A percentile compares a stretch with the other conserved stretches of the same genome.
Evolutionary conservation across 257 asterid species (phyloP).

Genomic region (Forsythia suspensa): DNA sequence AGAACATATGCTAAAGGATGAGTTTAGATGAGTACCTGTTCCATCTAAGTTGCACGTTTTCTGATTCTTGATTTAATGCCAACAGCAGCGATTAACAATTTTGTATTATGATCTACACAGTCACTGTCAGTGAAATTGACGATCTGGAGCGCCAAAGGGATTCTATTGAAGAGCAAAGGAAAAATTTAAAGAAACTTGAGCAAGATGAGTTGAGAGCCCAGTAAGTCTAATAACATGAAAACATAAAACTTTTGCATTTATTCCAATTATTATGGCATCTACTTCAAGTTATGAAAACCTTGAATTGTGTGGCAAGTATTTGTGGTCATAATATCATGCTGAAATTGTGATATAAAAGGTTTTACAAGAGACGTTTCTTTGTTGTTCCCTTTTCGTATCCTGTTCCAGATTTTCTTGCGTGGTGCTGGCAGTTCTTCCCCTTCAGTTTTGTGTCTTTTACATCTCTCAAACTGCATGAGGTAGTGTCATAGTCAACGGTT

Average conservation of each 20-base stretch:
- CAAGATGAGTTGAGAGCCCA: constrained; percentile 60
- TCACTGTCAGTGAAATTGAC: constrained; percentile 43
- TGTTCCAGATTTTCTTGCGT: neutral
- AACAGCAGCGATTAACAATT: constrained; percentile 25
- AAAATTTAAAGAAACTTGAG: constrained; percentile 50
- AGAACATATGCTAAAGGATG: constrained; percentile 57
- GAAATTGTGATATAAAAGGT: neutral
- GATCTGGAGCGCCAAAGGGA: constrained; percentile 53
- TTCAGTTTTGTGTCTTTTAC: neutral
- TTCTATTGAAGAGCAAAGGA: constrained; percentile 52
- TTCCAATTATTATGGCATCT: neutral
- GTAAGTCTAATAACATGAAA: constrained; percentile 46
- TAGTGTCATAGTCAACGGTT: neutral
- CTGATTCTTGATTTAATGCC: constrained; percentile 9
- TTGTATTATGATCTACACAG: constrained; percentile 48
- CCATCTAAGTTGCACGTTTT: constrained; percentile 13
- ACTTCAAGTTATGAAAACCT: neutral
- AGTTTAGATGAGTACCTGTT: constrained; percentile 72
- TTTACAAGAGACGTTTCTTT: neutral
- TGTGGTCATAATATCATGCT: neutral
- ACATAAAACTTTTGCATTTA: constrained; percentile 8
- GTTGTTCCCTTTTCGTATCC: neutral
- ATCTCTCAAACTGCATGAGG: neutral
- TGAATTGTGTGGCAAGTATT: neutral
- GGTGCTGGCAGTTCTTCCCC: neutral